These are phyloP conservation scores for Monosporascus sp. DNA, from an alignment of 2,329 filamentous ascomycete genomes.

Conservation along the genomic window DNA sequence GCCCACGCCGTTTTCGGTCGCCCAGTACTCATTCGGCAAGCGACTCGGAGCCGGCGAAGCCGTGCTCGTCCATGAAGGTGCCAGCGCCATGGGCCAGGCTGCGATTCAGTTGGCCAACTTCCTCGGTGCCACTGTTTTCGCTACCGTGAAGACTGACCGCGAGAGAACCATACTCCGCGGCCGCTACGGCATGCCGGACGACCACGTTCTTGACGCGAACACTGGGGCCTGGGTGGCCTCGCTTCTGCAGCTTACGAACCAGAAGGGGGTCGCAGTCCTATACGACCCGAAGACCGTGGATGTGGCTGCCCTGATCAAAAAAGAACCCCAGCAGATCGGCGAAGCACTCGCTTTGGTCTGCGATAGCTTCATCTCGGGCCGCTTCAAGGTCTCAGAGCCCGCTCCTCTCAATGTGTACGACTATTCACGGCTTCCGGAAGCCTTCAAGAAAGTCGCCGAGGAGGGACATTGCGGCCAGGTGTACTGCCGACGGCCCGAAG, in stretches of 20 bases:
- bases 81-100: slow-evolving; percentile 38
- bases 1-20: slow-evolving; percentile 36
- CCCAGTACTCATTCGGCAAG: slow-evolving; percentile 37
- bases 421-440: slow-evolving; percentile 9
- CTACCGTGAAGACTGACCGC: slow-evolving; percentile 29
- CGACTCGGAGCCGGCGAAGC: slow-evolving; percentile 21
- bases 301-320: slow-evolving; percentile 10
- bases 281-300: slow-evolving; percentile 40
- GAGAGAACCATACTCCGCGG: slow-evolving; percentile 34
- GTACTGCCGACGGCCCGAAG: slow-evolving; percentile 5
- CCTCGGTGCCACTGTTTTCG: slow-evolving; percentile 36
- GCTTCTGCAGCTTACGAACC: slow-evolving; percentile 28
- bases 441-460: slow-evolving; percentile 4
- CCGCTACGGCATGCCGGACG: slow-evolving; percentile 26
- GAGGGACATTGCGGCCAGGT: neutral
- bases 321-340: slow-evolving; percentile 8
- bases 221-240: slow-evolving; percentile 28
- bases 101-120: slow-evolving; percentile 36
- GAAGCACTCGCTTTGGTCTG: slow-evolving; percentile 8
- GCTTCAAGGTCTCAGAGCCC: slow-evolving; percentile 1
- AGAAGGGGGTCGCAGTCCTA: slow-evolving; percentile 36
- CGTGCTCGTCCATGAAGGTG: slow-evolving; percentile 41
- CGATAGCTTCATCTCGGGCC: slow-evolving; percentile 1
- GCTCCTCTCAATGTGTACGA: slow-evolving; percentile 4
- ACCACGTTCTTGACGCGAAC: slow-evolving; percentile 35